Evolutionary conservation across 495 filamentous ascomycete species (phyloP).

Genomic region (Schizothecium vesticola): DNA sequence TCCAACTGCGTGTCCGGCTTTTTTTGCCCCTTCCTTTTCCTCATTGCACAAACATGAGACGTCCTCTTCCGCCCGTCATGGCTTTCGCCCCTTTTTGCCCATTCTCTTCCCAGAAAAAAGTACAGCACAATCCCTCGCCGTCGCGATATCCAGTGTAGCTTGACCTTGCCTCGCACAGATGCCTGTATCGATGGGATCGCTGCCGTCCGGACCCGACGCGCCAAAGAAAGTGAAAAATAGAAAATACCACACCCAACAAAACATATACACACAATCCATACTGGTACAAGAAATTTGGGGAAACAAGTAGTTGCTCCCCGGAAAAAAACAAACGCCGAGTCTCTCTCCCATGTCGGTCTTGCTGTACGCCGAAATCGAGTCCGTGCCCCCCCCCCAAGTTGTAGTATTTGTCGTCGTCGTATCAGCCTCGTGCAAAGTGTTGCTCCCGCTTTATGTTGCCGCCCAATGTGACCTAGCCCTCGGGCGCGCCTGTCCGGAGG

Average conservation of each 20-base stretch:
- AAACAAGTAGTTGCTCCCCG: background rate
- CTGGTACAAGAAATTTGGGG: background rate
- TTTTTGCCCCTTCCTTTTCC: background rate
- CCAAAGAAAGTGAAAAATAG: background rate
- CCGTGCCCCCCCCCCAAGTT: background rate
- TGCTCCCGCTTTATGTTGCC: background rate
- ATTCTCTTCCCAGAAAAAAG: background rate
- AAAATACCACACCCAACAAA: background rate
- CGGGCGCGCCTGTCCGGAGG: background rate
- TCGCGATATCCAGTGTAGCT: background rate
- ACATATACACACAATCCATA: background rate
- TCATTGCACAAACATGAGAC: background rate
- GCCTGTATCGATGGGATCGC: background rate
- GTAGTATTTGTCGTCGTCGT: background rate
- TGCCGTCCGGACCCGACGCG: background rate
- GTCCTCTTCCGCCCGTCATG: background rate
- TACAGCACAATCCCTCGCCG: background rate
- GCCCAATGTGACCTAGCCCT: background rate
- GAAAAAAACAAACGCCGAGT: background rate
- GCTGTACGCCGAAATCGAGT: background rate
- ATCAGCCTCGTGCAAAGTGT: background rate
- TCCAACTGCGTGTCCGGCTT: background rate
- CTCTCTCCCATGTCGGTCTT: background rate
- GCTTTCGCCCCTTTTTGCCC: background rate
- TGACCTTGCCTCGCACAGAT: background rate